phyloP scores from a whole-genome alignment of 2,329 filamentous ascomycete genomes.

The Botrytis elliptica region DNA sequence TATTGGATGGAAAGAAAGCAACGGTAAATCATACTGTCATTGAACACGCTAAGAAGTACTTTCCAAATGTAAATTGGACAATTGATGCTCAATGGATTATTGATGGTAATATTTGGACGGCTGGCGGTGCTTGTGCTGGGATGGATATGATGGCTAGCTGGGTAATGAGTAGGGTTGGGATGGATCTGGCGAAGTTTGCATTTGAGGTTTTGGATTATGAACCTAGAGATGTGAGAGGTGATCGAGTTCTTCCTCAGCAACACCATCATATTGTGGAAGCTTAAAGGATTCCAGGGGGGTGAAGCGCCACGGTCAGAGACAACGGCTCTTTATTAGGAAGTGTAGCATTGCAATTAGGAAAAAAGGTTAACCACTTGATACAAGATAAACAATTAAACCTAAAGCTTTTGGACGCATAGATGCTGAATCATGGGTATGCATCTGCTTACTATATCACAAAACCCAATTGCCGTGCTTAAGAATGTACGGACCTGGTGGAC shows the following conservation, averaged over 20 bases:
- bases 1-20: conserved; percentile 45
- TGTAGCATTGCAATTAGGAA: not conserved
- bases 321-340: not conserved
- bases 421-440: no score
- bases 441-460: not conserved
- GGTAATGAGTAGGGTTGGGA: conserved; percentile 31
- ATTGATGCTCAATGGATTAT: conserved; percentile 45
- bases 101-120: conserved; percentile 49
- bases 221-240: conserved; percentile 40
- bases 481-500: not conserved
- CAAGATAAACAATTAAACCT: not conserved
- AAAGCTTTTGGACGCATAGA: not conserved
- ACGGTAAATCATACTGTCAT: conserved; percentile 45
- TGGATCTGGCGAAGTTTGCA: conserved; percentile 27
- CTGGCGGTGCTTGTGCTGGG: conserved; percentile 46
- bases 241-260: conserved; percentile 23
- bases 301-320: no score
- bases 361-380: not conserved
- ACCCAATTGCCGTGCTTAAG: not conserved
- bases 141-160: conserved; percentile 41
- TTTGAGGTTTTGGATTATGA: conserved; percentile 31
- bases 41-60: conserved; percentile 36
- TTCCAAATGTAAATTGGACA: conserved; percentile 47
- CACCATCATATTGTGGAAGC: conserved; percentile 21
- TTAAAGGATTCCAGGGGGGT: not conserved